These are phyloP conservation scores for Durio zibethinus DNA, from an alignment of 345 rosid species.

Conservation along the genomic window DNA sequence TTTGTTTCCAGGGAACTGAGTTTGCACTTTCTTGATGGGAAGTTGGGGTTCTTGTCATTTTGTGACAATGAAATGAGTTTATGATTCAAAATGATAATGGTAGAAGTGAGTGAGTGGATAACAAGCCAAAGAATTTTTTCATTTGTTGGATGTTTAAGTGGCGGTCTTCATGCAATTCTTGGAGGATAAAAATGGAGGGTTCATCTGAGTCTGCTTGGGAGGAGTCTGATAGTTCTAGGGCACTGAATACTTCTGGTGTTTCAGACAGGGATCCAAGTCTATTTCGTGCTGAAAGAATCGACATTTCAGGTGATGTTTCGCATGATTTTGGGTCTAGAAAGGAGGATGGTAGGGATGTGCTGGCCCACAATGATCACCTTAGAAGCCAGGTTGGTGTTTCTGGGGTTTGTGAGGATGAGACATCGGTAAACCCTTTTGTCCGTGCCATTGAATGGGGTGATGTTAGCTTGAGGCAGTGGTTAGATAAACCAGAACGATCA, in stretches of 20 bases:
- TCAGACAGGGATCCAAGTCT: constrained; percentile 50
- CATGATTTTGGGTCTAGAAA: constrained; percentile 40
- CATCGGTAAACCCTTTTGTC: constrained; percentile 47
- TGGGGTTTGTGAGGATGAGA: constrained; percentile 54
- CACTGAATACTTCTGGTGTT: constrained; percentile 49
- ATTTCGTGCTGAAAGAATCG: constrained; percentile 27
- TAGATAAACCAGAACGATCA: constrained; percentile 70
- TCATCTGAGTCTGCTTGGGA: constrained; percentile 71
- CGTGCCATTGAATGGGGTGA: constrained; percentile 72
- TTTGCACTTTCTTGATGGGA: constrained; percentile 20
- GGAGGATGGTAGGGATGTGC: constrained; percentile 39
- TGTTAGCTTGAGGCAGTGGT: constrained; percentile 94
- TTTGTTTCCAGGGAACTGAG: constrained; percentile 23
- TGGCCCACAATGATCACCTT: constrained; percentile 46
- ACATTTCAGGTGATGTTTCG: constrained; percentile 26
- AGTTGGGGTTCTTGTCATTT: constrained; percentile 13
- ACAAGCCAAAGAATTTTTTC: constrained; percentile 39
- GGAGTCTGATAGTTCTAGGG: constrained; percentile 54
- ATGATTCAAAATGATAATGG: constrained; percentile 44
- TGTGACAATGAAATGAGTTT: constrained; percentile 33
- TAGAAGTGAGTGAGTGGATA: constrained; percentile 30
- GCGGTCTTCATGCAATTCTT: constrained; percentile 39
- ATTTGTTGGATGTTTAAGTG: constrained; percentile 34
- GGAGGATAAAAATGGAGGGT: constrained; percentile 77
- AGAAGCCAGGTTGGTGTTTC: constrained; percentile 51